A percentile compares a stretch with the other conserved stretches of the same genome.
Evolutionary conservation across 352 stramenopile genomes (phyloP).

Genomic region (Phytophthora podocarpi): DNA sequence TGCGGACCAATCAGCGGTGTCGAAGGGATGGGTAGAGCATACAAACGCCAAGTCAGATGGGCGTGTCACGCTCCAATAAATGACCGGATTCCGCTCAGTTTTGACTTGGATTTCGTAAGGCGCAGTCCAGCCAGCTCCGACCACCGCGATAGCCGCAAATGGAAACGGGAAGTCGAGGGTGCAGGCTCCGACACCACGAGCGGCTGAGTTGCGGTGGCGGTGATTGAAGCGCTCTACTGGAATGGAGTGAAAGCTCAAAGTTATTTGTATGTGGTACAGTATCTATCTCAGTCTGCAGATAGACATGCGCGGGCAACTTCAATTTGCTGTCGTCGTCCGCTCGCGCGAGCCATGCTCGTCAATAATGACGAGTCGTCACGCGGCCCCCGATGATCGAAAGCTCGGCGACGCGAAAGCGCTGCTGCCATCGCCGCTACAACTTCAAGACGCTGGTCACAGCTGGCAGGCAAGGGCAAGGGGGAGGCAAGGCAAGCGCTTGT

Average conservation of each 20-base stretch:
- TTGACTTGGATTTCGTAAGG: conserved; percentile 7
- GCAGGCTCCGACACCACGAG: no score
- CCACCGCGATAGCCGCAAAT: not conserved
- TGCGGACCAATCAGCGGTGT: conserved; percentile 16
- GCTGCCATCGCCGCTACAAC: not conserved
- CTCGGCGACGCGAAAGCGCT: not conserved
- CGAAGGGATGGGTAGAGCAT: conserved; percentile 20
- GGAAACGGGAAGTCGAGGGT: no score
- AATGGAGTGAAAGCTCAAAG: no score
- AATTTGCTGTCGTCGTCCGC: conserved; percentile 17
- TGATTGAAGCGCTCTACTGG: not conserved
- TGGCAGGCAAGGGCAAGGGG: conserved; percentile 8
- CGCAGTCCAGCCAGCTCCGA: not conserved
- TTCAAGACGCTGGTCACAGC: not conserved
- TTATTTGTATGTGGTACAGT: no score
- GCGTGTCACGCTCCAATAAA: conserved; percentile 20
- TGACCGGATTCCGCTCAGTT: conserved; percentile 10
- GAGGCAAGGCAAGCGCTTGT: not conserved
- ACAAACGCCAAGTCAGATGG: conserved; percentile 18
- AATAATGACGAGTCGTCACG: no score
- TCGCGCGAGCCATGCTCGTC: conserved; percentile 1
- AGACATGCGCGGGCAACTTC: conserved; percentile 27
- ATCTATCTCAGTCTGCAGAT: conserved; percentile 9
- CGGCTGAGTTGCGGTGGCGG: no score
- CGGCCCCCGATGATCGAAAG: not conserved